Percentiles rank a stretch among this genome's conserved stretches.
Conservation (phyloP, 2,329 filamentous ascomycete species). For the Knufia fluminis region DNA sequence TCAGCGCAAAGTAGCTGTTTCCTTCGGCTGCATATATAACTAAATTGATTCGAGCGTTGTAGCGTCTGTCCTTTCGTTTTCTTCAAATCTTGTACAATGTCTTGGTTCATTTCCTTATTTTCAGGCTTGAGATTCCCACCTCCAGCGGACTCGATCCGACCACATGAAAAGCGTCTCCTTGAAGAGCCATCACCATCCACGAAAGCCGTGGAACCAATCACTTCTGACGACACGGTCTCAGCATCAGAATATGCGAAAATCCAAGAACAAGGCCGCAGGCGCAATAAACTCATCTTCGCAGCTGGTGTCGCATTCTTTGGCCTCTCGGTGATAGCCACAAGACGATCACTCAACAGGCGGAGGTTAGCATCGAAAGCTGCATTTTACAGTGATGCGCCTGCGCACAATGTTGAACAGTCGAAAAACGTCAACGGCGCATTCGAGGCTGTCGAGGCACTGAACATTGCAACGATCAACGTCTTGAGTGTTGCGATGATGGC, state of each 20-base stretch:
- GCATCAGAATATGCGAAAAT: conserved; percentile 10
- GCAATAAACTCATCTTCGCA: conserved; percentile 56
- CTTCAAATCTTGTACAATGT: conserved; percentile 13
- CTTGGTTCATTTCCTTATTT: conserved; percentile 21
- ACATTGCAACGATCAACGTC: conserved; percentile 80
- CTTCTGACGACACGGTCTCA: conserved; percentile 1
- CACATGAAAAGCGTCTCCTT: conserved; percentile 14
- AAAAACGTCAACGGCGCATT: conserved; percentile 50
- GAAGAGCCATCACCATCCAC: conserved; percentile 11
- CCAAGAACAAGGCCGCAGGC: conserved; percentile 30
- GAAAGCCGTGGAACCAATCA: not conserved
- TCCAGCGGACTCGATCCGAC: conserved; percentile 7
- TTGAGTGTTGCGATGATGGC: conserved; percentile 64
- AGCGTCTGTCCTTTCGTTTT: not conserved
- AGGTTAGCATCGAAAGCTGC: conserved; percentile 53
- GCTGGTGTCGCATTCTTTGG: conserved; percentile 67
- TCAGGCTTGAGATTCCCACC: conserved; percentile 12
- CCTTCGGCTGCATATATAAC: not conserved
- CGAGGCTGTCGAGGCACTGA: conserved; percentile 74
- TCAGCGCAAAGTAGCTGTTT: not conserved
- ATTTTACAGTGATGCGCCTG: conserved; percentile 53
- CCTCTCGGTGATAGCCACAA: conserved; percentile 61
- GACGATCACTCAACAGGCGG: conserved; percentile 59
- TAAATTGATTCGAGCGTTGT: not conserved
- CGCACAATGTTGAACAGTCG: conserved; percentile 30